phyloP scores from a whole-genome alignment of 371 early-diverging fungal species.

The Rhizomucor miehei region DNA sequence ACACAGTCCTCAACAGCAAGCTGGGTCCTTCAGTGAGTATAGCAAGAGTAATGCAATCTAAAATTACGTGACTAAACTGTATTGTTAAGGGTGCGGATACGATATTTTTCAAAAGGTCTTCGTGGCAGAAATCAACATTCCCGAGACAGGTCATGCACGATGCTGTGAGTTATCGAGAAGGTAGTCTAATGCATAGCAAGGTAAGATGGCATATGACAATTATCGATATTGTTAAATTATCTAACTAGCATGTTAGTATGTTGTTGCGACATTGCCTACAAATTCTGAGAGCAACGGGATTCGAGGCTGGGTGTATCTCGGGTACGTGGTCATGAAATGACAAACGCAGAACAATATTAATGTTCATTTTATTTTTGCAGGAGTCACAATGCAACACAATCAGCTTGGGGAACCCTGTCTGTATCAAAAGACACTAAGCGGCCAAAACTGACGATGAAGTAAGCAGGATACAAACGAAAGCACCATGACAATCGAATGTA shows the following conservation, averaged over 20 bases:
- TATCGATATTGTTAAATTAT: too few species aligned
- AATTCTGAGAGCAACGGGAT: slow-evolving; percentile 5
- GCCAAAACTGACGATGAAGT: slow-evolving; percentile 42
- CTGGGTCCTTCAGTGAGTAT: slow-evolving; percentile 32
- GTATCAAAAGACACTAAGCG: slow-evolving; percentile 18
- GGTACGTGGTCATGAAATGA: slow-evolving; percentile 19
- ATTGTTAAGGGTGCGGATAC: slow-evolving; percentile 39
- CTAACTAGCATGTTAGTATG: slow-evolving; percentile 29
- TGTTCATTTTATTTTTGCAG: slow-evolving; percentile 10
- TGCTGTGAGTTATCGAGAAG: slow-evolving; percentile 38
- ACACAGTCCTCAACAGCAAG: slow-evolving; percentile 29
- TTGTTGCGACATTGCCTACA: slow-evolving; percentile 31
- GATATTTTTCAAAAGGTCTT: slow-evolving; percentile 28
- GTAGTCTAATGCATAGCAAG: slow-evolving; percentile 47
- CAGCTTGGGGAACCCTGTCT: slow-evolving; percentile 43
- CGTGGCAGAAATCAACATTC: slow-evolving; percentile 39
- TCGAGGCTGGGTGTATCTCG: slow-evolving; percentile 41
- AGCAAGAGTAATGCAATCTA: not conserved
- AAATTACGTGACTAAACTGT: not conserved
- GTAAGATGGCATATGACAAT: too few species aligned
- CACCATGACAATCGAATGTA: not conserved
- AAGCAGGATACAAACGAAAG: slow-evolving; percentile 1
- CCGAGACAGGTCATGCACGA: slow-evolving; percentile 43
- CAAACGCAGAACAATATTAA: not conserved
- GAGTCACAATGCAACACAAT: slow-evolving; percentile 43